phyloP scores from a whole-genome alignment of 352 stramenopile genomes.

The Phytophthora gonapodyides region DNA sequence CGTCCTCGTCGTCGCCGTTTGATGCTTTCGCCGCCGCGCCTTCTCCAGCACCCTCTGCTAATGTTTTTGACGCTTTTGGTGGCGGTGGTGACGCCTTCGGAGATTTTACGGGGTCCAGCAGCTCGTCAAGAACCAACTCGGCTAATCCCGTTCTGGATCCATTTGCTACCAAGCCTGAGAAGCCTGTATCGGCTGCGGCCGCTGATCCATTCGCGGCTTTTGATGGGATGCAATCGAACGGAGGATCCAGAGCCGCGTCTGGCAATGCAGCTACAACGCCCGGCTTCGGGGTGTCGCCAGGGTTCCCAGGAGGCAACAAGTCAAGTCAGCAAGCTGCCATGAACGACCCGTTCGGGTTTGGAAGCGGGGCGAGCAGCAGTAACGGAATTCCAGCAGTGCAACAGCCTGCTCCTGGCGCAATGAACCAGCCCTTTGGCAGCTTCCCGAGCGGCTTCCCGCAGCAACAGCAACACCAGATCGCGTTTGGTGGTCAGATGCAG shows the following conservation, averaged over 20 bases:
- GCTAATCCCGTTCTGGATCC: constrained; percentile 36
- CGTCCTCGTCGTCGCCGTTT: constrained; percentile 26
- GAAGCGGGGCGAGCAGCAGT: constrained; percentile 31
- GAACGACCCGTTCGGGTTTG: constrained; percentile 64
- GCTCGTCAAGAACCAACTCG: constrained; percentile 36
- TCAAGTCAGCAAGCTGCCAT: constrained; percentile 22
- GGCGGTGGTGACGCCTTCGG: constrained; percentile 37
- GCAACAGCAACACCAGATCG: constrained; percentile 32
- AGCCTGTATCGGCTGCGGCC: constrained; percentile 15
- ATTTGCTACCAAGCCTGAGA: constrained; percentile 27
- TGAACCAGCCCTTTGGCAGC: constrained; percentile 26
- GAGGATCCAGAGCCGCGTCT: constrained; percentile 10
- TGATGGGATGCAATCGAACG: constrained; percentile 45
- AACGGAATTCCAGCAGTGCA: constrained; percentile 38
- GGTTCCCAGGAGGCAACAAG: constrained; percentile 17
- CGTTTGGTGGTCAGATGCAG: constrained; percentile 36
- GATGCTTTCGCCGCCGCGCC: constrained; percentile 48
- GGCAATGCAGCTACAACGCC: constrained; percentile 17
- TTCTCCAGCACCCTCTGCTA: constrained; percentile 24
- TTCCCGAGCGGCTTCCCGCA: constrained; percentile 33
- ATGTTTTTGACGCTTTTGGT: constrained; percentile 47
- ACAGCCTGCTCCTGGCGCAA: constrained; percentile 2
- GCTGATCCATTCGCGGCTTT: constrained; percentile 74
- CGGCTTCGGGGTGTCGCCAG: constrained; percentile 23
- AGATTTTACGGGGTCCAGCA: constrained; percentile 37